Percentiles rank a stretch among this genome's conserved stretches.
phyloP scores from a whole-genome alignment of 108 stramenopile genomes.

The Skeletonema menzelii region DNA sequence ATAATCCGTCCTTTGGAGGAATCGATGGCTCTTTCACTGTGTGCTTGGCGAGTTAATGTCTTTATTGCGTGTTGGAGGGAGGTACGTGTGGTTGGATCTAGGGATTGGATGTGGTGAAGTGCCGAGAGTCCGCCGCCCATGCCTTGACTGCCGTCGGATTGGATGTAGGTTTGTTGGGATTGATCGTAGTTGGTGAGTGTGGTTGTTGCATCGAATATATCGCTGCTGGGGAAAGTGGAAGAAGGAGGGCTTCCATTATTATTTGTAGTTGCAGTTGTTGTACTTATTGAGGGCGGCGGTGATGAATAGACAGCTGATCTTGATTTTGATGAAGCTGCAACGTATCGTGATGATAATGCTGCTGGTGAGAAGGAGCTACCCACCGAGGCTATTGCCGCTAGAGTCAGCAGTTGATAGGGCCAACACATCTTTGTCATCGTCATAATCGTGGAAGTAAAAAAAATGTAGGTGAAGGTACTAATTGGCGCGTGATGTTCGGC shows the following conservation, averaged over 20 bases:
- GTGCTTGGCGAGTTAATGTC: constrained; percentile 31
- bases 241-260: neutral
- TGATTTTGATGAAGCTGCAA: neutral
- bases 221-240: neutral
- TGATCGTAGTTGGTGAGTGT: constrained; percentile 29
- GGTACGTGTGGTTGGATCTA: constrained; percentile 1
- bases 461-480: too few relatives aligned
- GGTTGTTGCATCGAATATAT: constrained; percentile 28
- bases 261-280: too few relatives aligned
- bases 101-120: constrained; percentile 30
- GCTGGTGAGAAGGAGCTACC: neutral
- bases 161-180: constrained; percentile 28
- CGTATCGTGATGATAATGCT: neutral
- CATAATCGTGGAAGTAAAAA: neutral
- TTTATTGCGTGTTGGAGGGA: constrained; percentile 22
- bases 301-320: neutral
- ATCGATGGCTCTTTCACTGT: constrained; percentile 57
- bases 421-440: constrained; percentile 1
- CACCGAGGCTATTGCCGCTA: neutral
- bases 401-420: neutral
- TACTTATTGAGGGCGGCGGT: neutral
- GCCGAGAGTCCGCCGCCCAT: constrained; percentile 44
- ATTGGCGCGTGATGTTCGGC: too few relatives aligned
- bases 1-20: constrained; percentile 67
- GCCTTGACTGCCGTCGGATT: constrained; percentile 23